Evolutionary conservation across 345 rosid genomes (phyloP), one percentile per base, ranked within the genome.

Genomic region (Ricinus communis): DNA sequence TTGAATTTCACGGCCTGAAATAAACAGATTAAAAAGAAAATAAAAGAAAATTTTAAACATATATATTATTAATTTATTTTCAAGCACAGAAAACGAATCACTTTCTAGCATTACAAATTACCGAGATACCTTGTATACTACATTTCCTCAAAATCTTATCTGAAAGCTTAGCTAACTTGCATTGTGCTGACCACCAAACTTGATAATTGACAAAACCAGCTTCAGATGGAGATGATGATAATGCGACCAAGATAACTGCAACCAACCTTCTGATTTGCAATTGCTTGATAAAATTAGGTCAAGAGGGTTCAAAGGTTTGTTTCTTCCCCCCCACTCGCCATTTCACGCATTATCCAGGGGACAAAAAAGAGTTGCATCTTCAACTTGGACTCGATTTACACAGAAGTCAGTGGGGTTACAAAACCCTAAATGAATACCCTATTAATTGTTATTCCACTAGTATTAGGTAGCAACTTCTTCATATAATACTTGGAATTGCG

Each of bases 401-500:
- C 66, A 62, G 8, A 38, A 38, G 22, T 24, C 38, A 0, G 7
- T 56, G 4, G 30, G n/a, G 15, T 22, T 19, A 33, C 15, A 40
- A 24, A 22, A n/a, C 15, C 71, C 71, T 72, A 69, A 66, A 76
- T 65, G 46, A 62, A 82, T 53, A 83, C 59, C 59, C 71, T 66
- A 41, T 72, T 27, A 24, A 80, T 82, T 25, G 80, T 80, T 16
- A 90, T 94, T 54, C 97, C 98, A 68, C 88, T 88, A n/a, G 66
- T 85, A 73, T 87, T 85, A n/a, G 97, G 95, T 0, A 84, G 74
- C 79, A 94, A 74, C 72, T 84, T 88, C 86, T 93, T 94, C 83
- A 74, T 86, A 74, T 90, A 91, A 76, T 91, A 91, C 80, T 94
- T 94, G 0, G 95, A 94, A 36, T 77, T 90, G 3, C 97, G 89